phyloP scores from a whole-genome alignment of 179 eudicot species.

The Silene coronaria region DNA sequence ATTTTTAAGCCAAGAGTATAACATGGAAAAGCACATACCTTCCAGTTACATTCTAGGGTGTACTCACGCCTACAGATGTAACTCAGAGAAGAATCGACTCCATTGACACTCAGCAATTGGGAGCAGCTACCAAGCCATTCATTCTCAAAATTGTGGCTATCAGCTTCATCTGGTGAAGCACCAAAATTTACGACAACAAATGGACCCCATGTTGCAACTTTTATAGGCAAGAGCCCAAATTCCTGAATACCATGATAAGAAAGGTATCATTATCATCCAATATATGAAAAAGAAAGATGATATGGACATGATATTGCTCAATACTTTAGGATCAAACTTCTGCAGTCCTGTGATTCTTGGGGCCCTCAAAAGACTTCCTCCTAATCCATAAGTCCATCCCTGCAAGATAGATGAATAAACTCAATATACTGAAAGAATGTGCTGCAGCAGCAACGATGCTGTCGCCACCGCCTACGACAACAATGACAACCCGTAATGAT shows the following conservation, averaged over 20 bases:
- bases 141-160: constrained; percentile 29
- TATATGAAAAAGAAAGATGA: neutral
- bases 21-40: constrained; percentile 38
- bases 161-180: constrained; percentile 27
- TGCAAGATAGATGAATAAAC: constrained; percentile 11
- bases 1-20: neutral
- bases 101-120: constrained; percentile 43
- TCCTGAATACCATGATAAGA: constrained; percentile 41
- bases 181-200: constrained; percentile 64
- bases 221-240: constrained; percentile 64
- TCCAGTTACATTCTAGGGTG: constrained; percentile 89
- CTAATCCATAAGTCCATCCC: constrained; percentile 95
- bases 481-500: too few species aligned
- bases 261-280: constrained; percentile 11
- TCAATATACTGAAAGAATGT: neutral
- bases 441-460: too few species aligned
- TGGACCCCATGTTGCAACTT: constrained; percentile 79
- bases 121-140: constrained; percentile 81
- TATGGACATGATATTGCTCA: constrained; percentile 1
- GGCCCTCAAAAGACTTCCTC: constrained; percentile 77
- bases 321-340: constrained; percentile 67
- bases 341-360: constrained; percentile 57
- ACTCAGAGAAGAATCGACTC: constrained; percentile 63
- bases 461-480: too few species aligned
- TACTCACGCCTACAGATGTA: constrained; percentile 79